Base-by-base conservation (phyloP, 2,329 filamentous ascomycete genomes). In the Boeremia lycopersici region DNA sequence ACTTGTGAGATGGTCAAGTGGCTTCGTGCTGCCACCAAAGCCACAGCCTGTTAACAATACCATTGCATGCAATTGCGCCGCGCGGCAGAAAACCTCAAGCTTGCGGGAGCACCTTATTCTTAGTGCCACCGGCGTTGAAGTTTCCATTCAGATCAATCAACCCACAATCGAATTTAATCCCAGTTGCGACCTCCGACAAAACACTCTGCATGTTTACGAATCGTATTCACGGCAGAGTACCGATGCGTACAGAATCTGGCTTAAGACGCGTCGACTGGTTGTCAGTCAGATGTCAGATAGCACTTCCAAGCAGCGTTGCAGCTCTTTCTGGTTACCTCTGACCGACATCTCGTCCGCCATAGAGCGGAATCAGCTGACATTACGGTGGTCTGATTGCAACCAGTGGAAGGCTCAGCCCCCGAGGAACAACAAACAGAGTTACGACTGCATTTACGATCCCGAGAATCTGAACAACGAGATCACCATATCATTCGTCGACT, bases 301-400 rank as follows among this genome's bases (percentile, higher is more conserved):
- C 23, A 41, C 54, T 26, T 40, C 48, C 34, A 41, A 25, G 10
- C 51, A 51, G 10, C 52, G 38, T 26, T 66, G 63, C 44, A 54
- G 50, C 34, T 60, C 61, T 7, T 64, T 64, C 41, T 66, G 63
- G 64, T 38, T 67, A 11, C 64, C 64, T 6, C 48, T 67, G 10
- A 57, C 64, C 1, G 60, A 67, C 34, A 35, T 65, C 1, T 28
- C 39, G 8, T 61, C 55, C 31, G 36, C 11, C 15, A 2, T 54
- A 1, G 13, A 23, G 10, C 50, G 43, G 1, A 40, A 42, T n/a
- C 33, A 52, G 26, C 56, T 64, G 11, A 59, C 55, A 2, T 25
- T 67, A 6, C 23, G 29, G 2, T 67, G 62, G 62, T 67, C 64
- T 8, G 64, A 67, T 46, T 67, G 64, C 38, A 67, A 63, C 42